Percentiles rank a stretch among this genome's conserved stretches.
Evolutionary conservation across 2,329 filamentous ascomycete species (phyloP).

Genomic region (Thelonectria discophora): DNA sequence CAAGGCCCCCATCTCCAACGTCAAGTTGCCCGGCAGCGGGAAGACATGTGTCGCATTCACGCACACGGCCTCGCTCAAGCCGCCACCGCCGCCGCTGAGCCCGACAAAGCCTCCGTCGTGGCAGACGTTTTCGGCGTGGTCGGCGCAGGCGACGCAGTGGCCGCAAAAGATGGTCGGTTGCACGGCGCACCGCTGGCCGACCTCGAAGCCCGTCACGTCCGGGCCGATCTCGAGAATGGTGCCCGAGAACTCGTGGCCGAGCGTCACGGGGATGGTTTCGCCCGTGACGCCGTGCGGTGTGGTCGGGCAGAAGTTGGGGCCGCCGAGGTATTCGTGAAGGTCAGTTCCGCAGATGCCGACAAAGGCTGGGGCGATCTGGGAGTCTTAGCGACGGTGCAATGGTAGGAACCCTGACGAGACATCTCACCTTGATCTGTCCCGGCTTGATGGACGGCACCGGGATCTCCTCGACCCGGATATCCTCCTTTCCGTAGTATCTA

Average conservation of each 20-base stretch:
- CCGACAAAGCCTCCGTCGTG: slow-evolving; percentile 51
- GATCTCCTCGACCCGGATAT: slow-evolving; percentile 63
- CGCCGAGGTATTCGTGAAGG: slow-evolving; percentile 39
- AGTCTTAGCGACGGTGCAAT: slow-evolving; percentile 45
- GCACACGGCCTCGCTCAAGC: slow-evolving; percentile 63
- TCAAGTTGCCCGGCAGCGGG: slow-evolving; percentile 59
- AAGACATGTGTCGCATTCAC: slow-evolving; percentile 59
- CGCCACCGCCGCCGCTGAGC: slow-evolving; percentile 58
- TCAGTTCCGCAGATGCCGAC: slow-evolving; percentile 32
- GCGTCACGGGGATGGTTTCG: slow-evolving; percentile 64
- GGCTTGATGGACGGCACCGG: slow-evolving; percentile 55
- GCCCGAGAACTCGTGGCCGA: slow-evolving; percentile 74
- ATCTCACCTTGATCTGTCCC: slow-evolving; percentile 56
- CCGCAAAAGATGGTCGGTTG: slow-evolving; percentile 68
- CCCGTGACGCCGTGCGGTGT: slow-evolving; percentile 68
- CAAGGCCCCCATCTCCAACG: slow-evolving; percentile 60
- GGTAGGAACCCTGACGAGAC: slow-evolving; percentile 30
- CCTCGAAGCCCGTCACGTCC: slow-evolving; percentile 55
- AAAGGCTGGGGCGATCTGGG: slow-evolving; percentile 34
- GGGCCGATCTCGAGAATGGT: slow-evolving; percentile 66
- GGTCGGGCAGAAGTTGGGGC: slow-evolving; percentile 49
- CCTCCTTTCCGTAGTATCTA: slow-evolving; percentile 63
- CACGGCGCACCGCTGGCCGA: slow-evolving; percentile 66
- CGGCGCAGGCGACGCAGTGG: slow-evolving; percentile 62
- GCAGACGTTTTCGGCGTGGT: slow-evolving; percentile 66